Percentiles rank a stretch among this genome's conserved stretches.
Evolutionary conservation across 2,329 filamentous ascomycete genomes (phyloP).

Genomic region (Hirsutella minnesotensis): DNA sequence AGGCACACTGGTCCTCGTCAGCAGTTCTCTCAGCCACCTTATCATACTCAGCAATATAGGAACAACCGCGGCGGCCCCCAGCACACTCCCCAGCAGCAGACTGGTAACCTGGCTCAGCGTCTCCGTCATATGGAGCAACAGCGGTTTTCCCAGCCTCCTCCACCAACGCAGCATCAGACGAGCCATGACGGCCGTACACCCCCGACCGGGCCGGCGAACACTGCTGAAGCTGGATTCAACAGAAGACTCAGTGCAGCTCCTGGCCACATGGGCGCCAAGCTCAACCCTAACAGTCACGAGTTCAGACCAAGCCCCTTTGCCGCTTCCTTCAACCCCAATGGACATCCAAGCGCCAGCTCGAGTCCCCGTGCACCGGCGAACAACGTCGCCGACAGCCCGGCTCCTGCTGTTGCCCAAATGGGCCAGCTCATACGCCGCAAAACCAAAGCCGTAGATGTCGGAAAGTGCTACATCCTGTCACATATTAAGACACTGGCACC

Average conservation of each 20-base stretch:
- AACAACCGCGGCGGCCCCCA: conserved; percentile 33
- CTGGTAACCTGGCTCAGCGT: conserved; percentile 36
- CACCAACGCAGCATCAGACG: conserved; percentile 37
- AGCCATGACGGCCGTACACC: conserved; percentile 57
- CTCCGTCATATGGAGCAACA: conserved; percentile 41
- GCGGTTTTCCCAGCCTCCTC: conserved; percentile 31
- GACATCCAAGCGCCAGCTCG: conserved; percentile 52
- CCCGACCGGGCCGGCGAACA: conserved; percentile 59
- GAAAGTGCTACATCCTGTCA: conserved; percentile 48
- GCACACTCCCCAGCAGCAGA: conserved; percentile 20
- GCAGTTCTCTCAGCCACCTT: conserved; percentile 32
- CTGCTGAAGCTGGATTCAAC: conserved; percentile 38
- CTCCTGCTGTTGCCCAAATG: conserved; percentile 8
- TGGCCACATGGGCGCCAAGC: conserved; percentile 39
- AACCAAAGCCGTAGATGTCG: conserved; percentile 57
- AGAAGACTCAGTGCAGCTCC: conserved; percentile 40
- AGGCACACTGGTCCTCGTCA: conserved; percentile 38
- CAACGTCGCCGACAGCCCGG: conserved; percentile 24
- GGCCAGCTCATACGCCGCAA: conserved; percentile 56
- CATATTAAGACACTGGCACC: conserved; percentile 43
- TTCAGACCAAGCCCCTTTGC: conserved; percentile 81
- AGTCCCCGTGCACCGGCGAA: conserved; percentile 57
- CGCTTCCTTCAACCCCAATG: conserved; percentile 65
- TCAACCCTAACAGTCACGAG: conserved; percentile 59
- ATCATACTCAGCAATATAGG: conserved; percentile 34